These are phyloP conservation scores for Melastoma malabathricum DNA, from an alignment of 345 rosid genomes.

Conservation along the genomic window DNA sequence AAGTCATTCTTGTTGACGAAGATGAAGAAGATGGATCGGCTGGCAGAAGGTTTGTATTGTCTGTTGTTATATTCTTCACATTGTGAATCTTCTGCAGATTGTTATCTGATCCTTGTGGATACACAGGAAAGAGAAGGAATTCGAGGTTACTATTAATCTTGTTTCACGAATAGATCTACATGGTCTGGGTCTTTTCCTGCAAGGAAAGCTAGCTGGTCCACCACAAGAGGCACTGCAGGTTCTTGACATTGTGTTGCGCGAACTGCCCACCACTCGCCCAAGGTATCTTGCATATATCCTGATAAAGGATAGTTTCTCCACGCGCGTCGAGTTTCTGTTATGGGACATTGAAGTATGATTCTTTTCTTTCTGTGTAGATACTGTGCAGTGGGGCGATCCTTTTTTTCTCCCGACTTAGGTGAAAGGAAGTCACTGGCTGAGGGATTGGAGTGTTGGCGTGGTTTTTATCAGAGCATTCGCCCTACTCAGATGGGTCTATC, in stretches of 20 bases:
- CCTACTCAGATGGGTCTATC: constrained; percentile 98
- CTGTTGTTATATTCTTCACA: neutral
- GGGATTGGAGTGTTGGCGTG: constrained; percentile 97
- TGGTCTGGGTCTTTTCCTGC: constrained; percentile 69
- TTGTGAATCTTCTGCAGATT: neutral
- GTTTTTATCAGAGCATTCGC: constrained; percentile 93
- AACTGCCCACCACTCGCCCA: constrained; percentile 48
- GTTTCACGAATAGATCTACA: constrained; percentile 91
- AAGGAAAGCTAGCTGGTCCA: constrained; percentile 82
- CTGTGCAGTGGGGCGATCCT: constrained; percentile 81
- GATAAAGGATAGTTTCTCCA: too few relatives aligned
- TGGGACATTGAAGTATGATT: too few relatives aligned
- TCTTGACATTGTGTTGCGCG: constrained; percentile 94
- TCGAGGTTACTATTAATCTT: constrained; percentile 55
- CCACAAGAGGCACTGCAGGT: constrained; percentile 95
- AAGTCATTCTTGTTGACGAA: constrained; percentile 56
- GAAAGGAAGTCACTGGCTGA: constrained; percentile 72
- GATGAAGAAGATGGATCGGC: constrained; percentile 61
- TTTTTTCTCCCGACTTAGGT: constrained; percentile 77
- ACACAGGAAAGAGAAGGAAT: constrained; percentile 65
- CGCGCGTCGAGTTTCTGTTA: too few relatives aligned
- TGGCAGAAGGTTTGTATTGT: constrained; percentile 36
- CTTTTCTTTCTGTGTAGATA: constrained; percentile 20
- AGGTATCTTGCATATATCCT: constrained; percentile 22
- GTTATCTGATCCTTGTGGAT: neutral